Evolutionary conservation across 2,329 filamentous ascomycete genomes (phyloP), one percentile per base, ranked within the genome.

Genomic region (Sporothrix brunneoviolacea): DNA sequence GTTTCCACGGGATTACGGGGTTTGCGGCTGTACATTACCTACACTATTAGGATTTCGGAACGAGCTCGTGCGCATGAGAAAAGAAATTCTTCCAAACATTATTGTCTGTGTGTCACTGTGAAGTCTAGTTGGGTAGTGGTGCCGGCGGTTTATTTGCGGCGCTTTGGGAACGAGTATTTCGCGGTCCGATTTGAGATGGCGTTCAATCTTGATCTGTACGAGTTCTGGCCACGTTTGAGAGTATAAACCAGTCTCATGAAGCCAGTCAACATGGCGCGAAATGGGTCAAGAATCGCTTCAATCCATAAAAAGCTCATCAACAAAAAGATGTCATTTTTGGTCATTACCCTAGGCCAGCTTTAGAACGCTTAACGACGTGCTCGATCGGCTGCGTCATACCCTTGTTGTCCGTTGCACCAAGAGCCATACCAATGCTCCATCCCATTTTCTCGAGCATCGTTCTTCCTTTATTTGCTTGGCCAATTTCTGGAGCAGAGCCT

Each of bases 391-490:
- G 81, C 56, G 95, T 68, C 47, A 95, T 93, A 28, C 93, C 93
- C 66, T 93, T 88, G 65, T 94, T 95, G 56, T 94, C 83, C 1
- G 73, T 64, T 10, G 87, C 81, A 47, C 93, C 93, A 1, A 98
- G 75, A 2, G 86, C 87, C 62, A 84, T 95, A 5, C 93, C 93
- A 47, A 77, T 84, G 54, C 80, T 86, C 91, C 93, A 98, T 4
- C 93, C 93, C 93, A 97, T 97, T 69, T 93, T 97, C 70, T 95
- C 89, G 56, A 98, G 70, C 82, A 98, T 87, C 3, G 82, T 81
- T 45, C 89, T 80, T 10, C 93, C 93, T 58, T 82, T 88, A 64
- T 95, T 97, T 48, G 86, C 86, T 4, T 74, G 72, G 1, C 88
- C 87, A 28, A 98, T 75, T 64, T 95, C 91, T 10, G 90, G 87